phyloP scores from a whole-genome alignment of 805 yeast species.

The Candida pini region DNA sequence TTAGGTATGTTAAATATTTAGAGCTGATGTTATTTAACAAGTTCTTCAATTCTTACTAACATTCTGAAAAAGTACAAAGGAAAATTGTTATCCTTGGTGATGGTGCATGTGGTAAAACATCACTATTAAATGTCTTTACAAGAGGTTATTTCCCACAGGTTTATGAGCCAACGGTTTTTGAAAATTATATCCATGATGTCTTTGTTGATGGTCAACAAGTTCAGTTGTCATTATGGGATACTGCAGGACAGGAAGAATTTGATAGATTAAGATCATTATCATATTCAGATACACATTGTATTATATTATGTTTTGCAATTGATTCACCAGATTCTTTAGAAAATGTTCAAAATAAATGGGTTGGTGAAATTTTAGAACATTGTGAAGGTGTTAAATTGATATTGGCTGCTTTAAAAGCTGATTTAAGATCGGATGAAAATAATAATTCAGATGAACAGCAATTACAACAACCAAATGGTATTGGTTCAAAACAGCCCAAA shows the following conservation, averaged over 20 bases:
- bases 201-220: slow-evolving; percentile 92
- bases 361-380: slow-evolving; percentile 92
- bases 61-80: slow-evolving; percentile 53
- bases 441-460: slow-evolving; percentile 19
- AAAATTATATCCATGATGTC: slow-evolving; percentile 94
- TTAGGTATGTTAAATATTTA: slow-evolving; percentile 29
- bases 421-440: slow-evolving; percentile 64
- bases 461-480: slow-evolving; percentile 15
- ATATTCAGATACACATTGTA: slow-evolving; percentile 93
- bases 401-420: slow-evolving; percentile 91
- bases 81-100: slow-evolving; percentile 94
- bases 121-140: slow-evolving; percentile 89
- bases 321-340: slow-evolving; percentile 93
- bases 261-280: slow-evolving; percentile 89
- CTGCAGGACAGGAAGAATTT: slow-evolving; percentile 98
- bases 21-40: no score
- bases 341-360: slow-evolving; percentile 95
- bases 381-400: slow-evolving; percentile 95
- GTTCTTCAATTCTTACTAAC: no score
- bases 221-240: slow-evolving; percentile 93
- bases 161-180: slow-evolving; percentile 96
- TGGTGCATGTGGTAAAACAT: slow-evolving; percentile 98
- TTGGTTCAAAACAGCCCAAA: slow-evolving; percentile 28
- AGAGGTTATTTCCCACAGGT: slow-evolving; percentile 98
- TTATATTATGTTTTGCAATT: slow-evolving; percentile 92